Base-by-base conservation (phyloP, 2,329 filamentous ascomycete species). In the Lachnellula suecica region DNA sequence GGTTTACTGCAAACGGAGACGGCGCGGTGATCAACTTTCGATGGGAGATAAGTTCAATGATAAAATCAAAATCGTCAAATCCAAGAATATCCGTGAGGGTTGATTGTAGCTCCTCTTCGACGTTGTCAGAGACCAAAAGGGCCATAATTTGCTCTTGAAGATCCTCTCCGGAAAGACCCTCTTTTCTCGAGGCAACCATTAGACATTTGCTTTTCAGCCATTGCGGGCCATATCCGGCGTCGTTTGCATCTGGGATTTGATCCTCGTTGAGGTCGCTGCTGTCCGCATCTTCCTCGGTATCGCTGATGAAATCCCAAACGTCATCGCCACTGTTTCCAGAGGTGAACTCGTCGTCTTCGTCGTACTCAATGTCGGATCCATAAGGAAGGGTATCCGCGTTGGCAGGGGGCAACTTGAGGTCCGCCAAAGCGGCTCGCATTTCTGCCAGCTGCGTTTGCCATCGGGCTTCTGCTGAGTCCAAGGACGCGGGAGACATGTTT, bases 261-360 rank as follows among this genome's bases (percentile, higher is more conserved):
- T 72, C 73, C 38, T 78, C 72, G 44, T 86, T 81, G 25, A 83
- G 73, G 56, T 89, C 88, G 61, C 84, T 87, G 63, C 82, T 87
- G 67, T 81, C 77, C 7, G 81, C 76, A 51, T 86, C 85, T 19
- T 84, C 83, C 22, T 88, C 85, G 44, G 80, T 79, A 46, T 92
- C 87, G 53, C 86, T 91, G 65, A 96, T 90, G 53, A 95, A 84
- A 68, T 97, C 92, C 93, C 93, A 97, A 9, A 97, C 85, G 71
- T 97, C 91, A 53, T 93, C 88, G 4, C 83, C 82, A 17, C 81
- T 83, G 40, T 81, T 83, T 4, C 82, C 82, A 2, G 79, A 81
- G 13, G 59, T 61, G 40, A 64, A 56, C 24, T 77, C 76, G 25
- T 81, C 75, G 34, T 89, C 85, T 8, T 90, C 83, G 56, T 89